phyloP scores from a whole-genome alignment of 148 eudicot species.

The Drosera capensis region DNA sequence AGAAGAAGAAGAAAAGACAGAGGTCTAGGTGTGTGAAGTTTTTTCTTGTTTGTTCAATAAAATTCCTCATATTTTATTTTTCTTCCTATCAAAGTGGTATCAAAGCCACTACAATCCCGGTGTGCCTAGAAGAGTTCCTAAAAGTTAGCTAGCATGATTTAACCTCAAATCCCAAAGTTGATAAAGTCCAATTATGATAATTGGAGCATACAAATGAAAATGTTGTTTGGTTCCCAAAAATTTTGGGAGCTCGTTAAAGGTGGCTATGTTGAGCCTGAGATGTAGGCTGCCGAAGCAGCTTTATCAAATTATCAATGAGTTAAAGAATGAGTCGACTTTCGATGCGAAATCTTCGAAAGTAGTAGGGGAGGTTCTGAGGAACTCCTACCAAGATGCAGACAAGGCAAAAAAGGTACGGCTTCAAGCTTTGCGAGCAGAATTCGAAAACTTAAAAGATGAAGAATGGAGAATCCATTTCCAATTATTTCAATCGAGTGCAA shows the following conservation, averaged over 20 bases:
- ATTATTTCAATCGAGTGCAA: constrained; percentile 2
- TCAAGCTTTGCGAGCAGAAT: constrained; percentile 1
- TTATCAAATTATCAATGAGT: too few species aligned
- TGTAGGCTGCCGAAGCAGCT: not conserved
- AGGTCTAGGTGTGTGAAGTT: too few species aligned
- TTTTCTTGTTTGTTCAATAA: too few species aligned
- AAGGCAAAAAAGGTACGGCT: not conserved
- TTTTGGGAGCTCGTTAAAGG: not conserved
- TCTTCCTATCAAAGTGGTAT: too few species aligned
- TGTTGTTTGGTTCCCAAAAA: not conserved
- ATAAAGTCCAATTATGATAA: not conserved
- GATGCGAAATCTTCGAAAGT: too few species aligned
- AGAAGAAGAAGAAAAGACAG: too few species aligned
- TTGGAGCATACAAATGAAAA: not conserved
- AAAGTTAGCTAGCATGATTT: too few species aligned
- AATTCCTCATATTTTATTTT: too few species aligned
- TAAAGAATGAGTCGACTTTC: too few species aligned
- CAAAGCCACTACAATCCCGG: too few species aligned
- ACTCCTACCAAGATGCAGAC: not conserved
- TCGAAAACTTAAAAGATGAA: constrained; percentile 6
- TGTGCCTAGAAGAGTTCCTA: too few species aligned
- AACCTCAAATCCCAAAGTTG: not conserved
- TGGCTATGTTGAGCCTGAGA: not conserved
- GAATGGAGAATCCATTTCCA: not conserved
- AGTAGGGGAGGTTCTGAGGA: not conserved